Conservation (phyloP, 768 basidiomycete genomes). For the Galerina sulciceps region DNA sequence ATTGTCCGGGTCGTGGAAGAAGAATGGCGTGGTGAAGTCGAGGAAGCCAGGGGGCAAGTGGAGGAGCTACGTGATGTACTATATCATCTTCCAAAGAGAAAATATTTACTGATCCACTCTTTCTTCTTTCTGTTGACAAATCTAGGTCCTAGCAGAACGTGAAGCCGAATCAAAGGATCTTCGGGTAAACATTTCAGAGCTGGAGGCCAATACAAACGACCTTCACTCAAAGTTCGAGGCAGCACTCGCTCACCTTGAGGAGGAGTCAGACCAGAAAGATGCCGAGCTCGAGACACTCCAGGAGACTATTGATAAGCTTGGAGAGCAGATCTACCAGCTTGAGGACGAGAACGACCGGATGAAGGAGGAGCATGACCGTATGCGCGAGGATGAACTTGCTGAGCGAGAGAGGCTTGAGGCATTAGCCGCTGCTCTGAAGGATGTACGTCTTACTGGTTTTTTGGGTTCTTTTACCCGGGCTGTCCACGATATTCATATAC, state of each 20-base stretch:
- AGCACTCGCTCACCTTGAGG: conserved; percentile 75
- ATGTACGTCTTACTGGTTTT: conserved; percentile 47
- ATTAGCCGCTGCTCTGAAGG: conserved; percentile 76
- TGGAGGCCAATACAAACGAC: conserved; percentile 73
- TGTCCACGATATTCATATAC: not conserved
- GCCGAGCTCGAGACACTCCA: conserved; percentile 75
- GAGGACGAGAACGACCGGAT: conserved; percentile 86
- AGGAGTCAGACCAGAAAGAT: conserved; percentile 80
- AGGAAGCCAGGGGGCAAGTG: conserved; percentile 76
- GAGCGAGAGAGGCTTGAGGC: conserved; percentile 72
- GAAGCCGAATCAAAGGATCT: conserved; percentile 81
- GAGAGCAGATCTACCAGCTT: conserved; percentile 79
- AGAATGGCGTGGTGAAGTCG: conserved; percentile 88
- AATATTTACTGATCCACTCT: conserved; percentile 8
- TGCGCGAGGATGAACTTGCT: conserved; percentile 74
- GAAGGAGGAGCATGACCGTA: conserved; percentile 68
- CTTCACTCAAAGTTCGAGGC: conserved; percentile 76
- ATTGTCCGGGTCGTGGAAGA: conserved; percentile 77
- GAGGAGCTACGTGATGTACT: conserved; percentile 78
- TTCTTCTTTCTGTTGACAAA: not conserved
- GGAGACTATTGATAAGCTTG: conserved; percentile 78
- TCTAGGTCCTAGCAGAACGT: conserved; percentile 74
- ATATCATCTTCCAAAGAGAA: conserved; percentile 20
- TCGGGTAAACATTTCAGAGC: conserved; percentile 72
- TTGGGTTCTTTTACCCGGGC: not conserved